Base-by-base conservation (phyloP, 1,284 basidiomycete species). In the Pulveroboletus sp. region DNA sequence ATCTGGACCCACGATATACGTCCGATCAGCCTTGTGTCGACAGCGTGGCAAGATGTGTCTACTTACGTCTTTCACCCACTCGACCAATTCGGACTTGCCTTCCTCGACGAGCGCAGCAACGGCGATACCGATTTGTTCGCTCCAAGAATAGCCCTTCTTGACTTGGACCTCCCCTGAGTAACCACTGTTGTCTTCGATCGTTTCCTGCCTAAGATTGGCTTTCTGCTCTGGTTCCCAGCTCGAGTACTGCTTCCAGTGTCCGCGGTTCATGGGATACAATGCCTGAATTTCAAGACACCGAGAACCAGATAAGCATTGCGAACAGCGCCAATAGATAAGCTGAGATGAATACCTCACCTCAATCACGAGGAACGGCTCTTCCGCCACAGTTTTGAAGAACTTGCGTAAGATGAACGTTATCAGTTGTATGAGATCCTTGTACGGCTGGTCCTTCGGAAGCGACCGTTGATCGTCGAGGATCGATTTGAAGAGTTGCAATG, bases 131-230 rank as follows among this genome's bases (percentile, higher is more conserved):
- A 98, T 79, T 72, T 96, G 87, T 69, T 96, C 89, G 64, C 87
- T 93, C 86, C 89, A 91, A n/a, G 89, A 85, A 72, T 89, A 90
- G 14, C 92, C 93, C 64, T 92, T 91, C 77, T 92, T 91, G 60
- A 96, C 86, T 62, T 86, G 80, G 36, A 97, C 82, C 54, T 96
- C 94, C 20, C 71, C 81, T 42, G 83, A 80, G 66, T 80, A 79
- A 36, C 25, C 46, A 33, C 75, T 73, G 52, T 73, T 71, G 59
- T 83, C 79, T 60, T 81, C 78, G 57, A 73, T 72, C 42, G 68
- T 65, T 42, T 74, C 79, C 65, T 52, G 67, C 59, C 63, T 75
- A 59, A 65, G 77, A 70, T 72, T 79, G 64, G 70, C 72, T 75
- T 79, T 86, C 60, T 74, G 73, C 59, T 86, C 87, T n/a, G 87